Evolutionary conservation across 2,329 filamentous ascomycete genomes (phyloP), one percentile per base, ranked within the genome.

Genomic region (Cucurbitaria berberidis): DNA sequence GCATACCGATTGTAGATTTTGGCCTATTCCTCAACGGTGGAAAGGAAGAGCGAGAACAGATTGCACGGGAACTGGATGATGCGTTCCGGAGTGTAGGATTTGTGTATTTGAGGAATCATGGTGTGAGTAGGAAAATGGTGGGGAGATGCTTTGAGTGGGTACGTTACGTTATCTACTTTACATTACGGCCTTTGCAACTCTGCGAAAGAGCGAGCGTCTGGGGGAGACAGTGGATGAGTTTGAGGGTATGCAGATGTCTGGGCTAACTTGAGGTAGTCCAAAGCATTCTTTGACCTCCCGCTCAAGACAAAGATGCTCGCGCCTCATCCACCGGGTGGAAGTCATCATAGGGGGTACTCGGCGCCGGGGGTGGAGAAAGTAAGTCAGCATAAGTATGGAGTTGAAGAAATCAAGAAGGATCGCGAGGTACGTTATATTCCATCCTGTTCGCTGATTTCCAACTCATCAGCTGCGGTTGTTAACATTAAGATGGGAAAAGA

Each of bases 31-130:
- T 62, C 8, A 22, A 60, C n/a, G 64, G 65, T 5, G 41, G 29
- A 5, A 26, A 41, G 15, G 52, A 52, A 19, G 63, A 66, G 24
- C 57, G 59, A 34, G 32, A 54, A 36, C n/a, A 36, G 1, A 55
- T 72, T 2, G 73, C 74, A 1, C 44, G 57, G 19, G 48, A 74
- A n/a, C 72, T 78, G 18, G 75, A 78, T 48, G 48, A 65, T 5
- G 76, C 75, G 0, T 77, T 77, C 26, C 66, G 66, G 16, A 62
- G 59, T 5, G 66, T 74, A 8, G 77, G 77, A 2, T 79, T 79
- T 52, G 76, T 78, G 32, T 77, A 78, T 51, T 62, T 80, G 24
- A 68, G 62, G 45, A 76, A 76, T 39, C 74, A 78, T 48, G 74
- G 74, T 1, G 56, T 80, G 0, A 48, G 59, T 3, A 60, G 63